Evolutionary conservation across 1,284 basidiomycete species (phyloP).

Genomic region (Leucoagaricus sp.): DNA sequence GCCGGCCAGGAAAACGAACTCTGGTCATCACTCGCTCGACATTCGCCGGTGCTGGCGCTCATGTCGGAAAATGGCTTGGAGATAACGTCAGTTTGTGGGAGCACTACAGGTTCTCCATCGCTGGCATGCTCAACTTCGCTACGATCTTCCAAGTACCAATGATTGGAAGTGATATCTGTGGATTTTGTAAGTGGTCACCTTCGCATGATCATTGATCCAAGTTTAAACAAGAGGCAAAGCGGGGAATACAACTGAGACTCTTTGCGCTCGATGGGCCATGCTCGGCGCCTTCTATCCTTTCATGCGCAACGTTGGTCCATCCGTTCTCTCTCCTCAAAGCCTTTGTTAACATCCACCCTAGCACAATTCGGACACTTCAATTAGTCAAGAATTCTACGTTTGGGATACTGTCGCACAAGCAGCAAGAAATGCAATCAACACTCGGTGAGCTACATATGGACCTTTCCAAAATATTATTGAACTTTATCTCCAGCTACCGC

Average conservation of each 20-base stretch:
- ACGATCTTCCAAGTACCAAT: slow-evolving; percentile 67
- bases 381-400: slow-evolving; percentile 68
- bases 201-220: not conserved
- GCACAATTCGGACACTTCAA: slow-evolving; percentile 58
- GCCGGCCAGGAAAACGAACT: slow-evolving; percentile 59
- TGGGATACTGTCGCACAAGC: slow-evolving; percentile 62
- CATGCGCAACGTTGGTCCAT: slow-evolving; percentile 61
- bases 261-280: slow-evolving; percentile 71
- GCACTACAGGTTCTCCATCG: slow-evolving; percentile 59
- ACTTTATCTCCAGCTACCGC: slow-evolving; percentile 47
- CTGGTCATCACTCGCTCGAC: slow-evolving; percentile 75
- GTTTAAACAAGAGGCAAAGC: not conserved
- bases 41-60: slow-evolving; percentile 64
- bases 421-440: slow-evolving; percentile 60
- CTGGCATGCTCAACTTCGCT: slow-evolving; percentile 65
- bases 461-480: not conserved
- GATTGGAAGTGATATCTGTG: slow-evolving; percentile 72
- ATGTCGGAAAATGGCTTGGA: slow-evolving; percentile 73
- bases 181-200: slow-evolving; percentile 53
- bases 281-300: slow-evolving; percentile 73
- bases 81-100: slow-evolving; percentile 62
- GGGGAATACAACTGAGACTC: slow-evolving; percentile 50
- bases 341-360: slow-evolving; percentile 23
- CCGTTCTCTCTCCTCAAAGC: not conserved
- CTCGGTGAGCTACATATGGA: slow-evolving; percentile 40